phyloP scores from a whole-genome alignment of 495 filamentous ascomycete species.

The Viridothelium virens region DNA sequence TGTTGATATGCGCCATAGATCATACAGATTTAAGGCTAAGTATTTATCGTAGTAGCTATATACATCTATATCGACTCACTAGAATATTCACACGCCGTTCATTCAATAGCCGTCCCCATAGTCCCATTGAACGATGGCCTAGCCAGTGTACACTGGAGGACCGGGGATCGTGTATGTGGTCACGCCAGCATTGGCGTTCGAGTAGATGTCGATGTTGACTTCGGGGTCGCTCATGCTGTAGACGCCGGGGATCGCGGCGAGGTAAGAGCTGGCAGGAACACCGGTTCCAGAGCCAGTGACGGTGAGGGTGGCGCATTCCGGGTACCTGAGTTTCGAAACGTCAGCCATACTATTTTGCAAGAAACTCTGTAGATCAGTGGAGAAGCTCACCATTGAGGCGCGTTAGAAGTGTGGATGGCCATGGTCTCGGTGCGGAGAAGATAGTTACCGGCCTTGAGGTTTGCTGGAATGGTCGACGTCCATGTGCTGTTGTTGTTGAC shows the following conservation, averaged over 20 bases:
- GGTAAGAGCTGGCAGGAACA: conserved; percentile 13
- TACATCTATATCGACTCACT: too few relatives aligned
- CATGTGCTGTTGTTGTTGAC: conserved; percentile 60
- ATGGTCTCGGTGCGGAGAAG: conserved; percentile 76
- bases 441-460: conserved; percentile 62
- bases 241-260: conserved; percentile 15
- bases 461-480: conserved; percentile 59
- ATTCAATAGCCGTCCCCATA: too few relatives aligned
- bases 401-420: conserved; percentile 56
- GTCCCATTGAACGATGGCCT: not conserved
- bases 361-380: not conserved
- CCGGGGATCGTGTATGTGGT: conserved; percentile 6
- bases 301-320: conserved; percentile 70
- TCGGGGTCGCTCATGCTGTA: conserved; percentile 13
- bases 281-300: conserved; percentile 58
- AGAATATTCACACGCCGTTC: too few relatives aligned
- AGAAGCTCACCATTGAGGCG: conserved; percentile 6
- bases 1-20: too few relatives aligned
- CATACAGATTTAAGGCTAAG: too few relatives aligned
- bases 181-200: not conserved
- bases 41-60: too few relatives aligned
- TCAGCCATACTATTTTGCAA: conserved; percentile 34
- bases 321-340: conserved; percentile 62
- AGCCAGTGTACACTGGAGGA: conserved; percentile 5
- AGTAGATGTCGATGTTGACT: conserved; percentile 11